A percentile compares a stretch with the other conserved stretches of the same genome.
Conservation (phyloP, 148 eudicot species). For the Camellia sinensis region DNA sequence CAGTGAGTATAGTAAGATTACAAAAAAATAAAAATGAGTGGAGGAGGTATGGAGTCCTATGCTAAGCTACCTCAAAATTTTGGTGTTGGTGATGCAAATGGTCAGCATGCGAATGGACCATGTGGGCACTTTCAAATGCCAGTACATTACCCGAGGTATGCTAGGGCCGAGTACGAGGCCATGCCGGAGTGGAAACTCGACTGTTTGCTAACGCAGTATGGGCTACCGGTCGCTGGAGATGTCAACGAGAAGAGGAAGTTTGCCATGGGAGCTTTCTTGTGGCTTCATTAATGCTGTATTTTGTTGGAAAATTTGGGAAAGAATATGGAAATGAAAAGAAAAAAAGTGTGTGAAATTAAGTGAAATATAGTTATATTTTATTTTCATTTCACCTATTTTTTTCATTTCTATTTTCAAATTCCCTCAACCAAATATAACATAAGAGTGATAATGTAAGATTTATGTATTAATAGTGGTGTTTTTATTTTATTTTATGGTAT, state of each 20-base stretch:
- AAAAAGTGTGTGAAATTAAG: too few species aligned
- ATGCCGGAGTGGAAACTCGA: constrained; percentile 51
- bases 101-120: constrained; percentile 8
- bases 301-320: too few species aligned
- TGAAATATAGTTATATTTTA: too few species aligned
- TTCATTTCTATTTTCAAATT: too few species aligned
- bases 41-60: constrained; percentile 23
- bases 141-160: constrained; percentile 41
- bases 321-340: too few species aligned
- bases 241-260: constrained; percentile 40
- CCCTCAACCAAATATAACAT: too few species aligned
- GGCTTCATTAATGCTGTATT: too few species aligned
- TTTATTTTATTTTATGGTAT: too few species aligned
- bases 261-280: constrained; percentile 47
- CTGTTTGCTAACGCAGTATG: constrained; percentile 30
- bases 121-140: constrained; percentile 42
- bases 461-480: too few species aligned
- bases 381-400: too few species aligned
- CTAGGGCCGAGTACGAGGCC: constrained; percentile 28
- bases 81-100: background rate
- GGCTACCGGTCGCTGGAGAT: constrained; percentile 32
- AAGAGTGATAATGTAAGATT: background rate
- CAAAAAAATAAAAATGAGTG: constrained; percentile 4
- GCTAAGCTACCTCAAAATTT: constrained; percentile 7
- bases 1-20: background rate